Percentiles rank a stretch among this genome's conserved stretches.
Evolutionary conservation across 441 rosid genomes (phyloP).

Genomic region (Flueggea neowawraea): DNA sequence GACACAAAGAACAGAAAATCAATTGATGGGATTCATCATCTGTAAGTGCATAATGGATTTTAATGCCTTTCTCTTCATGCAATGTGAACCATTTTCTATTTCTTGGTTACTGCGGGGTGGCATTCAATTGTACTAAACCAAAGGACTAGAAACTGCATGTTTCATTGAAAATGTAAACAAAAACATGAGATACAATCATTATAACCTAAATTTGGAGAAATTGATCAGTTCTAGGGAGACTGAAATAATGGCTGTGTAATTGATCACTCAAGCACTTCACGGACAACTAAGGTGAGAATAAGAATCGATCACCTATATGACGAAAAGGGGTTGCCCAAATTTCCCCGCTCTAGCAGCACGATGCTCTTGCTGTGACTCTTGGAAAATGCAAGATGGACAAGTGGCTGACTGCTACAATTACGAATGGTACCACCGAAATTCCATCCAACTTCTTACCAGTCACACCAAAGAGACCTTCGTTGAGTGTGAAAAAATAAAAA

Average conservation of each 20-base stretch:
- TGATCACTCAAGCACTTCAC: too few species aligned
- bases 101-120: not conserved
- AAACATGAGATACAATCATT: not conserved
- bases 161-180: not conserved
- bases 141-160: not conserved
- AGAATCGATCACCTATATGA: not conserved
- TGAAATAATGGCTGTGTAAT: too few species aligned
- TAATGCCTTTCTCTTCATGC: conserved; percentile 1
- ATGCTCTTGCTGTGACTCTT: conserved; percentile 19
- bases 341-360: not conserved
- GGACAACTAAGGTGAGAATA: too few species aligned
- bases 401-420: conserved; percentile 2
- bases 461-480: not conserved
- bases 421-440: conserved; percentile 7
- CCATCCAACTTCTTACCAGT: not conserved
- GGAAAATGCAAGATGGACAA: conserved; percentile 22
- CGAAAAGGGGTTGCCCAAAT: too few species aligned
- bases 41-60: conserved; percentile 9
- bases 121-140: conserved; percentile 9
- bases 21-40: conserved; percentile 11
- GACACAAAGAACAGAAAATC: not conserved
- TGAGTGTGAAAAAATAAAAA: too few species aligned
- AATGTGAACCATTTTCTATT: not conserved
- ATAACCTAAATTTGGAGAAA: not conserved
- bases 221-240: not conserved